phyloP scores from a whole-genome alignment of 2,329 filamentous ascomycete species.

The Colletotrichum ledebouriae region DNA sequence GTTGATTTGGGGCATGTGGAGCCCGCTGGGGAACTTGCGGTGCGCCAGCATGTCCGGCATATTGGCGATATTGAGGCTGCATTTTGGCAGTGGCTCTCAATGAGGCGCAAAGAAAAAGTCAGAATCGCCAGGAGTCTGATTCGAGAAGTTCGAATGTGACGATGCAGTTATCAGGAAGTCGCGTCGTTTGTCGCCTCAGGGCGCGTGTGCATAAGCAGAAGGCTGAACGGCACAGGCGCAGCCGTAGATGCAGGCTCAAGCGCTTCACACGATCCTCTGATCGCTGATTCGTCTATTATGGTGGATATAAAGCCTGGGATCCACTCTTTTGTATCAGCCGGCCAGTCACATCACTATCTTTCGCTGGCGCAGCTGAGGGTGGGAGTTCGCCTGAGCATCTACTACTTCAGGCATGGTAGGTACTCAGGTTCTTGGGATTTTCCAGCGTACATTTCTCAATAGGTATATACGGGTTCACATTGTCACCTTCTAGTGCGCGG shows the following conservation, averaged over 20 bases:
- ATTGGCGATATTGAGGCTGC: conserved; percentile 67
- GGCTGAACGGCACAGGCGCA: conserved; percentile 19
- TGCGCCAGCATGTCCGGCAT: conserved; percentile 49
- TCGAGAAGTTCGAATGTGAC: conserved; percentile 27
- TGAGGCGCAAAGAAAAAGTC: conserved; percentile 1
- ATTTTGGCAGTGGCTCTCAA: conserved; percentile 52
- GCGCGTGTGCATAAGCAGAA: conserved; percentile 25
- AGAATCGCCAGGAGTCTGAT: background rate
- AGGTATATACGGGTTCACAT: no score
- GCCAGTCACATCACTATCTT: no score
- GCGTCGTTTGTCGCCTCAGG: conserved; percentile 27
- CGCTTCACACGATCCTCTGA: no score
- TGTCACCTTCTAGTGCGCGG: background rate
- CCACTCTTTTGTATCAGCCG: background rate
- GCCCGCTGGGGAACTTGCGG: conserved; percentile 62
- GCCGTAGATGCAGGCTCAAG: background rate
- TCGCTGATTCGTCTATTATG: no score
- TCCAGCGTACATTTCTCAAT: no score
- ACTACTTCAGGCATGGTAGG: no score
- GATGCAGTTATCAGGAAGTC: conserved; percentile 44
- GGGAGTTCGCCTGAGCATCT: no score
- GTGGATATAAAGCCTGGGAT: no score
- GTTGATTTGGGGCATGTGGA: conserved; percentile 62
- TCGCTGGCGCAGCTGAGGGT: no score
- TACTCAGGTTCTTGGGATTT: no score